A percentile compares a stretch with the other conserved stretches of the same genome.
Evolutionary conservation across 306 rosid species (phyloP).

Genomic region (Senna tora): DNA sequence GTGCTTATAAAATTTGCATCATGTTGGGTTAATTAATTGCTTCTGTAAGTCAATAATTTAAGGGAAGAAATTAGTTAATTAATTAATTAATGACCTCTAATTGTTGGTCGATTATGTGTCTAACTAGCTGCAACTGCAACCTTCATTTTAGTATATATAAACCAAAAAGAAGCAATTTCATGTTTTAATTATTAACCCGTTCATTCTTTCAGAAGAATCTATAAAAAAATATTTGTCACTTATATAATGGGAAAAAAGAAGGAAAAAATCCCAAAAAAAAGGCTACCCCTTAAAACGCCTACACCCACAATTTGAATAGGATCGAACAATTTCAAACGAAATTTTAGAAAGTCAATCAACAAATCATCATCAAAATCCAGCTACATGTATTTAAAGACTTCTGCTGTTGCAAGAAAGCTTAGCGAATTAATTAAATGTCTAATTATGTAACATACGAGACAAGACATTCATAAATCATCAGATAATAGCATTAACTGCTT

Average conservation of each 20-base stretch:
- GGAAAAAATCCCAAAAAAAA: too few species aligned
- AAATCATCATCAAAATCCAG: not conserved
- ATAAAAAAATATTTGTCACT: not conserved
- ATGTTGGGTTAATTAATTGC: slow-evolving; percentile 26
- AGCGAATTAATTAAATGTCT: not conserved
- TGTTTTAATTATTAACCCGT: not conserved
- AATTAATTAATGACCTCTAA: slow-evolving; percentile 1
- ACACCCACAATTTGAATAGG: slow-evolving; percentile 6
- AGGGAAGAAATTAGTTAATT: not conserved
- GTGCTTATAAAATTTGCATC: slow-evolving; percentile 34
- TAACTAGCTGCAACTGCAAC: too few species aligned
- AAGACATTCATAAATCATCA: too few species aligned
- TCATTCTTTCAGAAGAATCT: not conserved
- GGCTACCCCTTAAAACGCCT: not conserved
- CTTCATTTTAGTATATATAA: too few species aligned
- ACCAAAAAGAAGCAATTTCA: not conserved
- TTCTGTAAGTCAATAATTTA: slow-evolving; percentile 38
- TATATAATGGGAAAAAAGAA: not conserved
- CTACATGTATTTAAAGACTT: not conserved
- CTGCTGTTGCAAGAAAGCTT: not conserved
- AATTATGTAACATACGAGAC: not conserved
- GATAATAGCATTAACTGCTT: slow-evolving; percentile 22
- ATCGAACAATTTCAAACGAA: not conserved
- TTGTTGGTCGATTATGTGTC: slow-evolving; percentile 34
- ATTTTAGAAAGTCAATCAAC: slow-evolving; percentile 1